Base-by-base conservation (phyloP, 345 rosid genomes). In the Alliaria petiolata region DNA sequence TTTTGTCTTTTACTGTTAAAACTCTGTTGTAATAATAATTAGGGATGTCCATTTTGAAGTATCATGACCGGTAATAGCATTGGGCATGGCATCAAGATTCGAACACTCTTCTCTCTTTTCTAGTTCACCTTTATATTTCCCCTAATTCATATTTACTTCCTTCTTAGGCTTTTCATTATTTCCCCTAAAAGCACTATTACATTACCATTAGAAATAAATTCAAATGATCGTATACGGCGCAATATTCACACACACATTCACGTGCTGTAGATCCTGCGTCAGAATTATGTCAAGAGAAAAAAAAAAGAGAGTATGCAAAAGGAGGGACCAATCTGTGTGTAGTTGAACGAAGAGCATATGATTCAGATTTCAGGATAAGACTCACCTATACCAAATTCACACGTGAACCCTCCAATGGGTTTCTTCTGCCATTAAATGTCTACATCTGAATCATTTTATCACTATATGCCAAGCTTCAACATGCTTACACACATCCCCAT, bases 301-400 rank as follows among this genome's bases (percentile, higher is more conserved):
- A 35, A 14, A 15, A 45, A 20, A 5, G n/a, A 39, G 22, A 57
- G 45, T 40, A 33, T 9, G 13, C 61, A 34, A 9, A 53, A 63
- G 68, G 19, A 51, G 75, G 68, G 76, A 72, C 76, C 70, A 53
- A 43, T 62, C 9, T 43, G n/a, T 44, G 30, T 35, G 16, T 33
- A 71, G 56, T 71, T 53, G 49, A 63, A 65, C 22, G 50, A 72
- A 54, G 63, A 54, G 8, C 39, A 53, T 72, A 35, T 55, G 56
- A 14, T 36, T 72, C 65, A 62, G 64, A 54, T 22, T 72, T 70
- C 22, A 64, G 56, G 47, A 56, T 7, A 16, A 62, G 53, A 43
- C 17, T 60, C 51, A 65, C 39, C 70, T 55, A n/a, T n/a, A 56
- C 64, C 65, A 46, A 17, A 17, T 35, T 35, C 59, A 65, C 71